Percentiles rank a stretch among this genome's conserved stretches.
phyloP scores from a whole-genome alignment of 345 rosid species.

The Gossypioides kirkii region DNA sequence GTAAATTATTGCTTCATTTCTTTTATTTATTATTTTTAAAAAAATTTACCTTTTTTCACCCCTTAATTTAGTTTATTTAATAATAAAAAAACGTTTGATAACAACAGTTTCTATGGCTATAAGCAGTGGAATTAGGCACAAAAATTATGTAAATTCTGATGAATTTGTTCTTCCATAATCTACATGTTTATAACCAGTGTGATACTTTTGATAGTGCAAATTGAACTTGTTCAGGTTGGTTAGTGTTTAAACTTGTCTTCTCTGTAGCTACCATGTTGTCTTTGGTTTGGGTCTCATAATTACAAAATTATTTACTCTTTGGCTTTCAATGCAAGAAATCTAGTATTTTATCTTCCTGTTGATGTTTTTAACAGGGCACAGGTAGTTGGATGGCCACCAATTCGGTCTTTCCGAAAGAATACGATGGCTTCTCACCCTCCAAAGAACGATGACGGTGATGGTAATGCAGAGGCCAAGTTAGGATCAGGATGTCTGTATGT shows the following conservation, averaged over 20 bases:
- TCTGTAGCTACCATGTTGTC: not conserved
- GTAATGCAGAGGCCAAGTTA: conserved; percentile 35
- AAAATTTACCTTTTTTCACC: not conserved
- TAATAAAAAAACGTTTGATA: not conserved
- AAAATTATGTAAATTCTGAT: not conserved
- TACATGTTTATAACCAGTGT: not conserved
- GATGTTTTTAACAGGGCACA: conserved; percentile 41
- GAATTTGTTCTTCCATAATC: not conserved
- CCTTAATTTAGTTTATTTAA: not conserved
- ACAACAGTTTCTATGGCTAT: not conserved
- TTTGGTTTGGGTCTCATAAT: not conserved
- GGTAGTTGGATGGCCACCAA: conserved; percentile 88
- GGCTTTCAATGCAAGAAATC: not conserved
- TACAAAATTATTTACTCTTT: not conserved
- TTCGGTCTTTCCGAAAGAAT: conserved; percentile 68
- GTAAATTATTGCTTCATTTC: conserved; percentile 20
- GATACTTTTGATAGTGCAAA: not conserved
- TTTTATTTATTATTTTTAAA: not conserved
- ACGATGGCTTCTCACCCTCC: conserved; percentile 55
- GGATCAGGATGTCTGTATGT: conserved; percentile 56
- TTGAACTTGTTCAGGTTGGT: not conserved
- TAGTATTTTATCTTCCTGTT: not conserved
- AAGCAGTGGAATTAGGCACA: not conserved
- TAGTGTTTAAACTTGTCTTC: not conserved
- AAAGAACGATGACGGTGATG: conserved; percentile 36